Conservation (phyloP, 129 eudicot species). For the Flaveria trinervia region DNA sequence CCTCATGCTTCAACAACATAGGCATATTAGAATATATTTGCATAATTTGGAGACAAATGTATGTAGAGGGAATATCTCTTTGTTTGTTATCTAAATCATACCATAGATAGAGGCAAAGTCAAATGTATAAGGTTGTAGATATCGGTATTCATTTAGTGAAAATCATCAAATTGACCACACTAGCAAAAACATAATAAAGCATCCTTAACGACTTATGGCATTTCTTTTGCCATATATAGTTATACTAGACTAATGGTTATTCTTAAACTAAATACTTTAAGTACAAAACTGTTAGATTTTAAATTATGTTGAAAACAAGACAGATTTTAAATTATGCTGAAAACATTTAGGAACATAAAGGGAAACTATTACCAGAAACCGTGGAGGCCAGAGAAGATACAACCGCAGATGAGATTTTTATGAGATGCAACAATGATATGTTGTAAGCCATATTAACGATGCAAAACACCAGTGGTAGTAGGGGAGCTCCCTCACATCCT, state of each 20-base stretch:
- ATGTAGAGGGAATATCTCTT: no score
- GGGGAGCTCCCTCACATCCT: slow-evolving; percentile 96
- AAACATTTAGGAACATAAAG: background rate
- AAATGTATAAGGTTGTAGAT: no score
- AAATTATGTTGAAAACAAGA: background rate
- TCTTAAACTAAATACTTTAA: slow-evolving; percentile 1
- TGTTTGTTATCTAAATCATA: no score
- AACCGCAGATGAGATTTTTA: slow-evolving; percentile 89
- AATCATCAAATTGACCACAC: no score
- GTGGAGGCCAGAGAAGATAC: slow-evolving; percentile 90
- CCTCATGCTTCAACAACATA: no score
- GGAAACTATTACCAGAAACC: slow-evolving; percentile 61
- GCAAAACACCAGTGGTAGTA: slow-evolving; percentile 75
- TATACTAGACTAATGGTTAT: background rate
- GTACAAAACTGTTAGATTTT: background rate
- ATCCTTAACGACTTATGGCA: background rate
- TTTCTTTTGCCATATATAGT: background rate
- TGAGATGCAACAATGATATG: slow-evolving; percentile 85
- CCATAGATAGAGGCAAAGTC: no score
- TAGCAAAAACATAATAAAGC: no score
- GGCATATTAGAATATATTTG: no score
- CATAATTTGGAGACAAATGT: no score
- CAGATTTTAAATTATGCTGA: background rate
- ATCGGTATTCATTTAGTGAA: no score
- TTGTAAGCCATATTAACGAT: slow-evolving; percentile 92